phyloP scores from a whole-genome alignment of 83 land plant species.

The Diphasiastrum complanatum region DNA sequence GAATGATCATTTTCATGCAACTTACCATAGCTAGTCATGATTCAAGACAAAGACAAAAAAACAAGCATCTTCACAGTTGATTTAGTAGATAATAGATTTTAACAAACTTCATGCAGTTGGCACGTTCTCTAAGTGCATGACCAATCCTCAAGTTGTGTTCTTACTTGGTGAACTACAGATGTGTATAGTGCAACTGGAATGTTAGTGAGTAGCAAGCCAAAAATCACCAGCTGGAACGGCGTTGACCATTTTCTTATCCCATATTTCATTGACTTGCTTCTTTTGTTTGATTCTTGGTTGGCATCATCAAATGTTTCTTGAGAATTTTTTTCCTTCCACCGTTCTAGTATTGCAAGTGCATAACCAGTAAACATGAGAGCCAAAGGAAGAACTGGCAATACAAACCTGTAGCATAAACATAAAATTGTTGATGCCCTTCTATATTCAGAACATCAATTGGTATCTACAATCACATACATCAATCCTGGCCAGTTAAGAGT shows the following conservation, averaged over 20 bases:
- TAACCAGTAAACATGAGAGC: constrained; percentile 85
- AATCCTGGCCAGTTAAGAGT: neutral
- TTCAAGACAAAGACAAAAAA: too few relatives aligned
- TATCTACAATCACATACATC: neutral
- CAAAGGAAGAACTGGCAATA: constrained; percentile 86
- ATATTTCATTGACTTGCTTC: constrained; percentile 16
- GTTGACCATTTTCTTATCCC: constrained; percentile 8
- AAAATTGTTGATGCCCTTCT: neutral
- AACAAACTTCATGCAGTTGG: neutral
- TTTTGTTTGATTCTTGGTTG: constrained; percentile 5
- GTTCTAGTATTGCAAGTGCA: constrained; percentile 43
- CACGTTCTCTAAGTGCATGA: neutral
- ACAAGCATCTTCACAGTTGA: neutral
- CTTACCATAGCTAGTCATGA: too few relatives aligned
- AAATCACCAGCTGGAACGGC: constrained; percentile 23
- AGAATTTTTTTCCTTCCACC: constrained; percentile 7
- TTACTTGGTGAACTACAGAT: constrained; percentile 79
- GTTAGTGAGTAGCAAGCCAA: constrained; percentile 51
- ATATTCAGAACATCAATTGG: neutral
- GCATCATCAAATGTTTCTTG: neutral
- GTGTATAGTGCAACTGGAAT: constrained; percentile 82
- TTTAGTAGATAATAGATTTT: neutral
- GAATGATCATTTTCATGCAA: neutral
- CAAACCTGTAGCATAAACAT: constrained; percentile 54
- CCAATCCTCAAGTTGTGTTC: neutral